Evolutionary conservation across 257 asterid genomes (phyloP), one percentile per base, ranked within the genome.

Genomic region (Solanum dulcamara): DNA sequence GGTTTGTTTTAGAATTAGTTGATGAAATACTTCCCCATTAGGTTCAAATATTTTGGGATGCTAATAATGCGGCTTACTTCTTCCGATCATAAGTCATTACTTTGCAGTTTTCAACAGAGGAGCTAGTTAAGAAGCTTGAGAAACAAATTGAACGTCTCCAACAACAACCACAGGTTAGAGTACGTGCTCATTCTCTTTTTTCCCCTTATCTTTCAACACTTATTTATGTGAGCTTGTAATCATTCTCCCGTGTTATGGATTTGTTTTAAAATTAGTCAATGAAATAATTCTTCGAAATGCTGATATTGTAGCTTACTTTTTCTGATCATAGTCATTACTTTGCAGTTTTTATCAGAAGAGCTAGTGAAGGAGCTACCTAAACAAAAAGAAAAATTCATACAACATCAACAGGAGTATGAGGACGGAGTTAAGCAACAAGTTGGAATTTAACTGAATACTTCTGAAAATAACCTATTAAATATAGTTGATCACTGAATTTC

Each of bases 351-450:
- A 32, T 32, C 24, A 32, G 44, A 67, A 24, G 24, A 67, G 42
- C 75, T 32, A 17, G 40, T 8, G 42, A 32, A 67, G 12, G 75
- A 67, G 13, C 75, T 67, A 8, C 9, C 40, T 67, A 67, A 67
- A 3, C 75, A 67, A 67, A 17, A 50, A 35, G 74, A 96, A 68
- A 17, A 33, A 8, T 4, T 18, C 77, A 5, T 33, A 33, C 46
- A 33, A 4, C 77, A 4, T 68, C 26, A 7, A 67, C 42, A 67
- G 74, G 74, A 66, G 4, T 22, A 33, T 86, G 88, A 86, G 81
- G 85, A 86, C 42, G 70, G 17, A 75, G 88, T 86, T 83, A 84
- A 79, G 12, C 85, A 80, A 37, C 93, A 85, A 83, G 92, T 59
- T 59, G 24, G 67, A 57, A 59, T 59, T 59, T 59, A 59, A 10